phyloP scores from a whole-genome alignment of 352 stramenopile genomes.

The Phytophthora ohioensis region DNA sequence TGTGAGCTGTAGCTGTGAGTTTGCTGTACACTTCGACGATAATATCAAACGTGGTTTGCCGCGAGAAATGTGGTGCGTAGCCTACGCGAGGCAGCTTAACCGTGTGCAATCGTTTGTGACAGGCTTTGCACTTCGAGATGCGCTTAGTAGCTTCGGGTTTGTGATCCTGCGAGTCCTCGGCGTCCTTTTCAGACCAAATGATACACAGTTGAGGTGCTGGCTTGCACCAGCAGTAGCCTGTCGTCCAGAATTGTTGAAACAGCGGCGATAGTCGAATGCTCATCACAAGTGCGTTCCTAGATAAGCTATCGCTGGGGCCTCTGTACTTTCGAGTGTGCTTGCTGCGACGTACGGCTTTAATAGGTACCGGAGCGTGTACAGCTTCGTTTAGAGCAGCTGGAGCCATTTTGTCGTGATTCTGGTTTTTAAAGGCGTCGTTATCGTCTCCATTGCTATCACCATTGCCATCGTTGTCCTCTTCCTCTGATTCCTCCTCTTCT shows the following conservation, averaged over 20 bases:
- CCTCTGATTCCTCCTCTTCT: not conserved
- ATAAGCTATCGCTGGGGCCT: not conserved
- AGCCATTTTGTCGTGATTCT: not conserved
- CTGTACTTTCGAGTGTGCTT: constrained; percentile 2
- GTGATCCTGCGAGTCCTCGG: not conserved
- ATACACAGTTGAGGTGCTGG: constrained; percentile 32
- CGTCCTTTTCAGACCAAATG: constrained; percentile 31
- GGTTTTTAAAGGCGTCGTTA: not conserved
- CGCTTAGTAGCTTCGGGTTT: not conserved
- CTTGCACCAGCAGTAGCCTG: constrained; percentile 65
- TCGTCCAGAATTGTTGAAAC: constrained; percentile 62
- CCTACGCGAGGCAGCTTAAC: constrained; percentile 36
- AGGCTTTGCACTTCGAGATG: constrained; percentile 28
- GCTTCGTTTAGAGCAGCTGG: constrained; percentile 9
- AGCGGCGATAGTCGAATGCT: constrained; percentile 51
- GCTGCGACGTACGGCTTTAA: constrained; percentile 1
- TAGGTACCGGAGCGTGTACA: constrained; percentile 10
- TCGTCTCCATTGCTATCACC: not conserved
- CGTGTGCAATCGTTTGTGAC: constrained; percentile 44
- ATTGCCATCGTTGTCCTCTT: not conserved
- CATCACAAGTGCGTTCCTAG: constrained; percentile 40
- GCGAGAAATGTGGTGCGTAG: constrained; percentile 67
- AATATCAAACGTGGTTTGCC: constrained; percentile 56
- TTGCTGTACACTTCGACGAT: constrained; percentile 65
- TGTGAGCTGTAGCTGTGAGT: constrained; percentile 48